Base-by-base conservation (phyloP, 2,329 filamentous ascomycete species). In the Chaetomium sp. region DNA sequence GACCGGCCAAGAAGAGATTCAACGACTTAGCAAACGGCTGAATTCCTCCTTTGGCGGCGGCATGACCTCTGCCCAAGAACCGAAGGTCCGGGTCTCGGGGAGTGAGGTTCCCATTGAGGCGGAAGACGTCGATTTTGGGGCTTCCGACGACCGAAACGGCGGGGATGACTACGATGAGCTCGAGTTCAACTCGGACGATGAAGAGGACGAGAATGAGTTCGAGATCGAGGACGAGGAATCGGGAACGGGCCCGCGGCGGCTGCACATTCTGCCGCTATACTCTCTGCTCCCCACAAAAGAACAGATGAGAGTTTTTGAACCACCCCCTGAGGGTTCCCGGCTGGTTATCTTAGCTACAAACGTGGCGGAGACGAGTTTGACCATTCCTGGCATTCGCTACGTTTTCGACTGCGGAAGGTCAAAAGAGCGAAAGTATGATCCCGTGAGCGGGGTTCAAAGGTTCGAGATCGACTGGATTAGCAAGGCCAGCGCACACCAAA, bases 381-480 rank as follows among this genome's bases (percentile, higher is more conserved):
- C 95, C 0, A 99, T 99, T 64, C 94, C 95, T 0, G 93, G 93
- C 1, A 93, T 96, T 67, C 87, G 92, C 66, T 99, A 97, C 74
- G 95, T 99, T 9, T 97, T 99, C 68, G 94, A 98, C 76, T 93
- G 91, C 69, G 95, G 95, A 38, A 85, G 96, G 57, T 90, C 91
- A 42, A 99, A 99, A 76, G 93, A 97, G 76, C 90, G 94, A 68
- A 90, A 89, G 64, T 98, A 95, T 72, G 91, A 98, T 74, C 84
- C 87, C n/a, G 80, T 86, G 12, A 97, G 91, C 9, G 94, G 94
- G 3, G 94, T 99, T 0, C 95, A 99, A 75, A 97, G 90, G 73
- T 99, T 97, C 74, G 91, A 97, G 72, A 87, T 99, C 60, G 90
- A 90, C 49, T 99, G 94, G 92, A 96, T 98, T 75, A 97, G 93